Evolutionary conservation across 2,329 filamentous ascomycete species (phyloP).

Genomic region (Diaporthe sp.): DNA sequence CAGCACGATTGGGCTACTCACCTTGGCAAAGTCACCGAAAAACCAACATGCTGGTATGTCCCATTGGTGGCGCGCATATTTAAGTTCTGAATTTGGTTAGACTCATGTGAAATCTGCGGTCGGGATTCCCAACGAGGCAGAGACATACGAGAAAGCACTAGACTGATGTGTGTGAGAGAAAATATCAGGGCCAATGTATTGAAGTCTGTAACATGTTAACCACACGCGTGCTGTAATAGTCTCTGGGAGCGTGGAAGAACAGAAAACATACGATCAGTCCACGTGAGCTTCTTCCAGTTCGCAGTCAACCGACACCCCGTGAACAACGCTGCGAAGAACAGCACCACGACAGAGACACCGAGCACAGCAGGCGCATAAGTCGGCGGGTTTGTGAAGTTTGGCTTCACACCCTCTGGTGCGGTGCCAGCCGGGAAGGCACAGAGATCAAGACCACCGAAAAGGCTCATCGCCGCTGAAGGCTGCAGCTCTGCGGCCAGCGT

Average conservation of each 20-base stretch:
- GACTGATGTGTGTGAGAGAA: background rate
- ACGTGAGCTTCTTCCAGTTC: conserved; percentile 27
- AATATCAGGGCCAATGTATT: conserved; percentile 10
- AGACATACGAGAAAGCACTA: conserved; percentile 20
- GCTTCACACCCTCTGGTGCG: background rate
- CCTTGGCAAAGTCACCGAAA: conserved; percentile 37
- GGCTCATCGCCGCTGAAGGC: background rate
- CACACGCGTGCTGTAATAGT: no score
- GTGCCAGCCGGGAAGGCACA: conserved; percentile 9
- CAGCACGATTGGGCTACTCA: background rate
- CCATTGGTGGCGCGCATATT: conserved; percentile 41
- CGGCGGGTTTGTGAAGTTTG: conserved; percentile 29
- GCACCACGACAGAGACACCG: conserved; percentile 12
- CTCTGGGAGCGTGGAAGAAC: no score
- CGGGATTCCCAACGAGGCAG: background rate
- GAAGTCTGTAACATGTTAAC: background rate
- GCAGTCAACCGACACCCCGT: conserved; percentile 17
- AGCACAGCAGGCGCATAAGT: conserved; percentile 15
- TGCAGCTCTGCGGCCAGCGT: background rate
- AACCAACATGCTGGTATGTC: conserved; percentile 43
- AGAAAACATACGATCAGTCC: conserved; percentile 13
- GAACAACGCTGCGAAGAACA: background rate
- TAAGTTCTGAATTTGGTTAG: conserved; percentile 28
- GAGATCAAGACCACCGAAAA: conserved; percentile 12
- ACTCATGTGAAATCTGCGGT: background rate